Base-by-base conservation (phyloP, 2,329 filamentous ascomycete genomes). In the Aspergillus uvarum region DNA sequence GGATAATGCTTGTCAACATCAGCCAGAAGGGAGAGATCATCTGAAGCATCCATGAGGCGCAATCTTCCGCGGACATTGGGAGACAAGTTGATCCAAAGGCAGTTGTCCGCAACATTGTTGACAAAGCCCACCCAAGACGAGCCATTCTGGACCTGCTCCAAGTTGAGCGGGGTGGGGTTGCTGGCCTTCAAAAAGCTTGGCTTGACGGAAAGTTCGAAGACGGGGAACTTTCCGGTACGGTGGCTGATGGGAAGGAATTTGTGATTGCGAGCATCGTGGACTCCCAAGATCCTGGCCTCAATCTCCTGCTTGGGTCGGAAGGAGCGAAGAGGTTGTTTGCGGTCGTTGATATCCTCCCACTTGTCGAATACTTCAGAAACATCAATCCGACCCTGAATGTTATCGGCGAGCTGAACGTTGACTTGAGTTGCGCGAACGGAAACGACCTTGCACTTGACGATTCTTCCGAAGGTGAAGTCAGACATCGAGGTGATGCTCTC, bases 231-330 rank as follows among this genome's bases (percentile, higher is more conserved):
- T 58, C 87, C 87, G 51, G 87, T 87, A 56, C 92, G 86, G 77
- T 98, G 94, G 42, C 90, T 90, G 69, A 99, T 91, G 2, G 95
- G 93, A 47, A 99, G 82, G 79, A 96, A 99, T 50, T 89, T 88
- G 76, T 97, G 91, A 68, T 91, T 96, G 66, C 89, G 88, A 53
- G 92, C 90, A 77, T 97, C 92, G 72, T 98, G 94, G 32, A 96
- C 83, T 63, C 93, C 94, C 38, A 98, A 81, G 42, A 97, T 84
- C 70, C 88, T 89, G 44, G 93, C 92, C 14, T 85, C 80, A 31
- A 97, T 77, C 50, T 87, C 79, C 59, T 94, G 86, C 67, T 90
- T 89, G 54, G 83, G 80, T 63, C 86, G 84, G 77, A 96, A 96
- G 63, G 85, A 83, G 58, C 82, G 81, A n/a, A 98, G 81, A 1